Evolutionary conservation across 129 eudicot genomes (phyloP).

Genomic region (Rutidosis leptorrhynchoides): DNA sequence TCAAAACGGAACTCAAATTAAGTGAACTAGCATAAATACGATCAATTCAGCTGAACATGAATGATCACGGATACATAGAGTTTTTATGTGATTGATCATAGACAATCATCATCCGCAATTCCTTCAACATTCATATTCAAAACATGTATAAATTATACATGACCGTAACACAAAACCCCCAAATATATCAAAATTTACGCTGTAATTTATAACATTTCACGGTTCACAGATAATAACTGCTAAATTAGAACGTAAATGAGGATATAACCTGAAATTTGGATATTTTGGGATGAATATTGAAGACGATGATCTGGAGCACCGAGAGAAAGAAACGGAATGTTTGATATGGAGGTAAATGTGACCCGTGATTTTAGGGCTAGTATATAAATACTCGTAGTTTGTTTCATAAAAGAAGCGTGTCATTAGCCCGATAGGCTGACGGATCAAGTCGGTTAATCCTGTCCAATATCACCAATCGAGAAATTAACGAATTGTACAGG

Average conservation of each 20-base stretch:
- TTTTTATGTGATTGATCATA: not conserved
- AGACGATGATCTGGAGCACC: conserved; percentile 21
- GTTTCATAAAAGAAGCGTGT: conserved; percentile 22
- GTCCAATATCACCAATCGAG: no score
- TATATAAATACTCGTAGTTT: no score
- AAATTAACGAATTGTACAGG: no score
- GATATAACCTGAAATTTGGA: conserved; percentile 26
- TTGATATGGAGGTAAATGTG: conserved; percentile 32
- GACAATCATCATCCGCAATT: not conserved
- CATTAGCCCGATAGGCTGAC: not conserved
- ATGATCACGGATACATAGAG: not conserved
- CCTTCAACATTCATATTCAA: conserved; percentile 12
- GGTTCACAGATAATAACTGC: not conserved
- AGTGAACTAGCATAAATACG: not conserved
- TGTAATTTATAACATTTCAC: no score
- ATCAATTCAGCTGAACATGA: not conserved
- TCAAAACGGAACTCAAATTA: not conserved
- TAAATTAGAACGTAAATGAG: conserved; percentile 5
- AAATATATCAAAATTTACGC: not conserved
- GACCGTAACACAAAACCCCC: conserved; percentile 1
- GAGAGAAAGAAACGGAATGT: conserved; percentile 27
- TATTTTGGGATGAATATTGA: conserved; percentile 15
- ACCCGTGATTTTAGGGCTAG: no score
- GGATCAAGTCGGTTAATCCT: no score
- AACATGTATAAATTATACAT: not conserved